Evolutionary conservation across 73 alveolate species (phyloP), one percentile per base, ranked within the genome.

Genomic region (Paramecium pentaurelia): DNA sequence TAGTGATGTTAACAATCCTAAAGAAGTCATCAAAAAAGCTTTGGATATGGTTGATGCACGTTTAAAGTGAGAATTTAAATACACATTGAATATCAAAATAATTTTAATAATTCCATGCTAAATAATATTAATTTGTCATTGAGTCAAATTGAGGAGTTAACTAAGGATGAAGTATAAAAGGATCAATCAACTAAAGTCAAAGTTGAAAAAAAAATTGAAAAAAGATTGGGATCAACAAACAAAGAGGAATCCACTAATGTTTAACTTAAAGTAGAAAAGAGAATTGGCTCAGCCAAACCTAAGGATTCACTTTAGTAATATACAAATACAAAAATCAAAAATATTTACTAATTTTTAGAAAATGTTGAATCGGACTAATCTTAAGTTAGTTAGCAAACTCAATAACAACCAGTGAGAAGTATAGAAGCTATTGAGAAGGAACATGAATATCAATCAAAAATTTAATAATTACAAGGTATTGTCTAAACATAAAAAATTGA

Each of bases 401-500:
- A 89, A 40, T 42, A 86, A 25, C 37, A 37, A 27, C 30, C 36
- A 32, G 30, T 38, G 12, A 71, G 94, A 47, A 10, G 38, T 36
- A 89, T 47, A 1, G 49, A 71, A 45, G 51, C 36, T 8, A 89
- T 71, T 71, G 86, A 89, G 84, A 89, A 47, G 84, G 88, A 71
- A 28, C 92, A 83, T 58, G 88, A 89, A 89, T 77, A 32, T 44
- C 49, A 51, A 37, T 27, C 45, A 45, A 49, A 42, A 73, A 89
- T 32, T 28, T 89, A 58, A 89, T 60, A 49, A 22, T 32, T 47
- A 16, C 18, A 89, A 49, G 92, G 77, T 18, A 71, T 34, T 44
- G 60, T 71, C 14, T 89, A 71, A 89, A 89, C 42, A 25, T 51
- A 71, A 71, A 36, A 93, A 86, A 71, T 95, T 6, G 97, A 95